These are phyloP conservation scores for Sporothrix pseudoabietina DNA, from an alignment of 2,329 filamentous ascomycete species.

Conservation along the genomic window DNA sequence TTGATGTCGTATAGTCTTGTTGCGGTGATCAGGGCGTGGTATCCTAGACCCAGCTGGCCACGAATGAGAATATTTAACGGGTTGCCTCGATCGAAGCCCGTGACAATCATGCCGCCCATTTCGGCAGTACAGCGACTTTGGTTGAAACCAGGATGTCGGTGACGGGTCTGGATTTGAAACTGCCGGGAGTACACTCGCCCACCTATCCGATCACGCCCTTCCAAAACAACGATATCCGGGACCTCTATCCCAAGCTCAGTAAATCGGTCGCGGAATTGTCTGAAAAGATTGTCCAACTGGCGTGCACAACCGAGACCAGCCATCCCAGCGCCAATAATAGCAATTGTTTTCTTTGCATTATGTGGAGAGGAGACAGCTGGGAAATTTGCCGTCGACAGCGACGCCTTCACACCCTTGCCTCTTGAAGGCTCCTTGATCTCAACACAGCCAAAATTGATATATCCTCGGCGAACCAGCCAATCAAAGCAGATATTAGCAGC, in stretches of 20 bases:
- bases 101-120: slow-evolving; percentile 98
- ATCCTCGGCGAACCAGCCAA: slow-evolving; percentile 87
- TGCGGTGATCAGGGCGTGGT: slow-evolving; percentile 75
- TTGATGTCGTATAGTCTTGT: slow-evolving; percentile 82
- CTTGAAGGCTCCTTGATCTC: slow-evolving; percentile 45
- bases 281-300: slow-evolving; percentile 83
- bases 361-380: slow-evolving; percentile 21
- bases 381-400: background rate
- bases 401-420: slow-evolving; percentile 41
- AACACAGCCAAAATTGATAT: slow-evolving; percentile 95
- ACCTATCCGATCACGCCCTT: slow-evolving; percentile 84
- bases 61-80: slow-evolving; percentile 88
- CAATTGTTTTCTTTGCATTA: slow-evolving; percentile 67
- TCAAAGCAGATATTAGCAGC: slow-evolving; percentile 86
- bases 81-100: slow-evolving; percentile 93
- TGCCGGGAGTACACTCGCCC: slow-evolving; percentile 88
- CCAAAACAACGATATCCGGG: slow-evolving; percentile 77
- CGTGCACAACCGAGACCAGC: slow-evolving; percentile 89
- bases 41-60: slow-evolving; percentile 83
- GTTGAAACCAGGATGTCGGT: background rate
- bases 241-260: slow-evolving; percentile 65
- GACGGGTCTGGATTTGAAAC: slow-evolving; percentile 58
- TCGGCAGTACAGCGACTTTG: slow-evolving; percentile 75
- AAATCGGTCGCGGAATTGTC: slow-evolving; percentile 73
- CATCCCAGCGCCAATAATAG: slow-evolving; percentile 91